phyloP scores from a whole-genome alignment of 176 grass and related monocot genomes.

The Cenchrus fungigraminus region DNA sequence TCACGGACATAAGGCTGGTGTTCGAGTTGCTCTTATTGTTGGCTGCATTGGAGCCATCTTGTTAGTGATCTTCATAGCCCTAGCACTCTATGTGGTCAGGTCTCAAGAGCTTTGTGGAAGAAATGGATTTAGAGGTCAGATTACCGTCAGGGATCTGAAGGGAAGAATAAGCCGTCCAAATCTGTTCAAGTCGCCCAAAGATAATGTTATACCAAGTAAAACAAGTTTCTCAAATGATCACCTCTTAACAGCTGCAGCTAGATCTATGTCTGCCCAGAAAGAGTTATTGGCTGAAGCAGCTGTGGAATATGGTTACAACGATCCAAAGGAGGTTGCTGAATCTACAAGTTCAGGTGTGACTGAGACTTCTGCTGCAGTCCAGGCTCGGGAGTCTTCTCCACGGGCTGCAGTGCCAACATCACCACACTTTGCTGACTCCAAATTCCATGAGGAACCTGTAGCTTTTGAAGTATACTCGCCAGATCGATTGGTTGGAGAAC shows the following conservation, averaged over 20 bases:
- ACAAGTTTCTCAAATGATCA: slow-evolving; percentile 95
- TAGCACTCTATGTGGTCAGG: slow-evolving; percentile 77
- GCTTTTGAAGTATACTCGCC: slow-evolving; percentile 85
- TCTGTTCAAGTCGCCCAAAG: slow-evolving; percentile 66
- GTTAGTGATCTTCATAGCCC: slow-evolving; percentile 71
- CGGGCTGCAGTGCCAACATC: slow-evolving; percentile 46
- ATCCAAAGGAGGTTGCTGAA: slow-evolving; percentile 60
- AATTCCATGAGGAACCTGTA: slow-evolving; percentile 60
- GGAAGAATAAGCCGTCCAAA: slow-evolving; percentile 64
- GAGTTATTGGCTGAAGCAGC: slow-evolving; percentile 74
- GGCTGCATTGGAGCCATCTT: slow-evolving; percentile 75
- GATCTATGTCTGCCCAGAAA: slow-evolving; percentile 87
- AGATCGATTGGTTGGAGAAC: slow-evolving; percentile 79
- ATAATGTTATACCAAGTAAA: slow-evolving; percentile 74
- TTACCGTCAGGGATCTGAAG: slow-evolving; percentile 76
- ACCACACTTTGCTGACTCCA: slow-evolving; percentile 54
- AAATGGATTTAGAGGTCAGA: slow-evolving; percentile 60
- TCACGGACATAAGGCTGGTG: slow-evolving; percentile 59
- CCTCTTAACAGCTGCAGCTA: slow-evolving; percentile 68
- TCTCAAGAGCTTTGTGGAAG: slow-evolving; percentile 86
- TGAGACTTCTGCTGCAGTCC: slow-evolving; percentile 49
- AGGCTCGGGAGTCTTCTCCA: slow-evolving; percentile 51
- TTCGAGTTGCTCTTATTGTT: slow-evolving; percentile 75
- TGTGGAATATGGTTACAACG: slow-evolving; percentile 71
- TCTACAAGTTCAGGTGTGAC: slow-evolving; percentile 44